Percentiles rank a stretch among this genome's conserved stretches.
These are phyloP conservation scores for Agaricales sp. DNA, from an alignment of 1,284 basidiomycete genomes.

Conservation along the genomic window DNA sequence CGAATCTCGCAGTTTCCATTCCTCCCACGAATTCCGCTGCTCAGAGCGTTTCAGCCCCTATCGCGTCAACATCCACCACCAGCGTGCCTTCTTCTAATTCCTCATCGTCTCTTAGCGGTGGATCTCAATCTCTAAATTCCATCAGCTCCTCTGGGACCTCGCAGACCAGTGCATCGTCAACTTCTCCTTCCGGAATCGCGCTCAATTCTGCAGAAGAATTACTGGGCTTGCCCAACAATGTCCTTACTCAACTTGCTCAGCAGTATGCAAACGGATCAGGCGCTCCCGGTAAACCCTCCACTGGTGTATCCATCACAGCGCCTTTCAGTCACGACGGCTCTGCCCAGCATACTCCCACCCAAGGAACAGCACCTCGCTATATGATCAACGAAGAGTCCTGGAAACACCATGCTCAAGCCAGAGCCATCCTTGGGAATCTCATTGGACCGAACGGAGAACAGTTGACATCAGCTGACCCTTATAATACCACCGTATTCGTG, in stretches of 20 bases:
- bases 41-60: constrained; percentile 57
- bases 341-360: constrained; percentile 3
- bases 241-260: constrained; percentile 34
- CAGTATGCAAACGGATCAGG: constrained; percentile 29
- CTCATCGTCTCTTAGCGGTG: constrained; percentile 36
- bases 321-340: background rate
- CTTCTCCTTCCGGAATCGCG: constrained; percentile 36
- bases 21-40: constrained; percentile 31
- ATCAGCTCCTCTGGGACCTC: constrained; percentile 29
- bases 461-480: constrained; percentile 76
- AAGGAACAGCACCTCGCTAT: constrained; percentile 23
- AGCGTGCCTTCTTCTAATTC: constrained; percentile 41
- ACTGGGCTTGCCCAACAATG: constrained; percentile 28
- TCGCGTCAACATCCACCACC: constrained; percentile 37
- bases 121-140: constrained; percentile 44
- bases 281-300: constrained; percentile 19
- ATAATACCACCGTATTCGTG: constrained; percentile 90
- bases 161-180: constrained; percentile 15
- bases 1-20: constrained; percentile 30
- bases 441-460: constrained; percentile 80
- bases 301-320: constrained; percentile 25
- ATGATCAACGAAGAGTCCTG: constrained; percentile 63
- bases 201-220: constrained; percentile 41
- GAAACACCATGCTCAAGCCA: constrained; percentile 73
- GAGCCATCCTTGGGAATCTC: constrained; percentile 67